Conservation (phyloP, 345 rosid species). For the Noccaea bulbosa region DNA sequence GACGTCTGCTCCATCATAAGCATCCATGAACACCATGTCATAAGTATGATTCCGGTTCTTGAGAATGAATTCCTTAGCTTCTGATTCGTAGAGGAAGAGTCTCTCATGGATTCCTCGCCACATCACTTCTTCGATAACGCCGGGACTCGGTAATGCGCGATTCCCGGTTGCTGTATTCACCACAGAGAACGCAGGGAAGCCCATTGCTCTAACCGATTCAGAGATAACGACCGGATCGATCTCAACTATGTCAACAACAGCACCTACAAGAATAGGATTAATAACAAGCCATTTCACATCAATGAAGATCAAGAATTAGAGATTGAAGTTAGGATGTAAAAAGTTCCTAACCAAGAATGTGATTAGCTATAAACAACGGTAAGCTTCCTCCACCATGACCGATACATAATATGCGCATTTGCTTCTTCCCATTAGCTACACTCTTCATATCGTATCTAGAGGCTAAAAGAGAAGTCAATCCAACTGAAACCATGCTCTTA, state of each 20-base stretch:
- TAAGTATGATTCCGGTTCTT: conserved; percentile 48
- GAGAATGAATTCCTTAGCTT: conserved; percentile 74
- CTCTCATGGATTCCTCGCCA: conserved; percentile 94
- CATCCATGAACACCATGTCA: conserved; percentile 84
- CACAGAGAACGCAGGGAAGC: conserved; percentile 80
- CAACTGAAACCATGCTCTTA: conserved; percentile 86
- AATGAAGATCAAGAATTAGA: not conserved
- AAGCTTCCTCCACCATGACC: conserved; percentile 98
- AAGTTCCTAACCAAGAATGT: conserved; percentile 67
- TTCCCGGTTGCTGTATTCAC: conserved; percentile 49
- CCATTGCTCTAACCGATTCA: conserved; percentile 75
- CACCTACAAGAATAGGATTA: conserved; percentile 53
- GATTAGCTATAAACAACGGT: conserved; percentile 79
- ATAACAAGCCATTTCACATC: conserved; percentile 1
- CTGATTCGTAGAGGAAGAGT: conserved; percentile 67
- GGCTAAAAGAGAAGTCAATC: conserved; percentile 69
- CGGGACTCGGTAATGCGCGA: conserved; percentile 53
- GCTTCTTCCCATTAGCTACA: conserved; percentile 60
- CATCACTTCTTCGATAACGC: conserved; percentile 55
- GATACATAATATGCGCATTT: conserved; percentile 73
- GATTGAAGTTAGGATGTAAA: not conserved
- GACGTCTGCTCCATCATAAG: conserved; percentile 89
- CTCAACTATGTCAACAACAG: conserved; percentile 71
- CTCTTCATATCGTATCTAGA: conserved; percentile 57
- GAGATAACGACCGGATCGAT: conserved; percentile 87